phyloP scores from a whole-genome alignment of 1,284 basidiomycete species.

The Chondrostereum purpureum region DNA sequence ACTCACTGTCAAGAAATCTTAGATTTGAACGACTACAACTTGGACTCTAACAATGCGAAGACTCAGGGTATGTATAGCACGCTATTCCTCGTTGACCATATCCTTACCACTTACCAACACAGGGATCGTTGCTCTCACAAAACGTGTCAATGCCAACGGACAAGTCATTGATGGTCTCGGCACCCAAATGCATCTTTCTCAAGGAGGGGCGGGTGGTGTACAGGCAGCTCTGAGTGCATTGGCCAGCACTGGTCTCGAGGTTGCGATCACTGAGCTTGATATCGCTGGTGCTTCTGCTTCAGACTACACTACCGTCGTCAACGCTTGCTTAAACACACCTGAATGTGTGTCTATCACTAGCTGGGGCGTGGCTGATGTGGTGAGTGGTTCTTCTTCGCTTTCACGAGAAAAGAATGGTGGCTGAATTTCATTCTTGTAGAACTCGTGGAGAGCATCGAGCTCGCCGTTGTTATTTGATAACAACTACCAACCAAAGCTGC shows the following conservation, averaged over 20 bases:
- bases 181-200: conserved; percentile 35
- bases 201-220: conserved; percentile 32
- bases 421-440: conserved; percentile 20
- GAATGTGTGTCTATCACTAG: conserved; percentile 41
- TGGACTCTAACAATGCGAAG: conserved; percentile 32
- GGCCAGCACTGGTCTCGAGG: conserved; percentile 34
- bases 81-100: conserved; percentile 1
- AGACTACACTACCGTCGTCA: conserved; percentile 40
- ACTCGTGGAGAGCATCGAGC: conserved; percentile 37
- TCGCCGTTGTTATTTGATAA: conserved; percentile 37
- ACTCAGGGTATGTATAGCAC: conserved; percentile 19
- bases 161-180: conserved; percentile 34
- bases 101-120: neutral
- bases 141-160: conserved; percentile 25
- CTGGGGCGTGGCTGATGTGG: conserved; percentile 42
- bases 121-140: conserved; percentile 29
- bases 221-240: conserved; percentile 31
- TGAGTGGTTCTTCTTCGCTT: conserved; percentile 17
- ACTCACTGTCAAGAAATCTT: no score
- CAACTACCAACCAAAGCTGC: conserved; percentile 42
- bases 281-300: conserved; percentile 27
- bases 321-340: conserved; percentile 38
- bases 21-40: conserved; percentile 38
- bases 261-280: conserved; percentile 42
- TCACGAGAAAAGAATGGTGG: neutral